A percentile compares a stretch with the other conserved stretches of the same genome.
Conservation (phyloP, 352 stramenopile genomes). For the Pythium sp. region DNA sequence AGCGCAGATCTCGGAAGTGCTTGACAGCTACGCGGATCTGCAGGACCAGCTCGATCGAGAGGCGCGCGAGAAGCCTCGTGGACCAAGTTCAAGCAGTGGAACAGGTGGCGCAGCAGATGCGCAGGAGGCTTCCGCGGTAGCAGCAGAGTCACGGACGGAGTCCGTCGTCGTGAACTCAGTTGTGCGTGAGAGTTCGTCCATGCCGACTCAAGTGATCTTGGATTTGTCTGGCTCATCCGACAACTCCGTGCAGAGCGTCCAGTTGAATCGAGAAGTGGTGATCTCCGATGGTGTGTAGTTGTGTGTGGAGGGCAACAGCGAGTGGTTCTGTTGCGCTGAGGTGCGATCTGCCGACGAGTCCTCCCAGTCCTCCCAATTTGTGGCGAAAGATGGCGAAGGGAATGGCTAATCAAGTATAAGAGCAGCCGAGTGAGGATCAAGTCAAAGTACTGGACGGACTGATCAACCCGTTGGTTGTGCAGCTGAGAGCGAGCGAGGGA, state of each 20-base stretch:
- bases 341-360: too few species aligned
- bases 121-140: neutral
- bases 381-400: too few species aligned
- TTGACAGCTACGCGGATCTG: slow-evolving; percentile 35
- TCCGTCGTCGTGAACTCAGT: neutral
- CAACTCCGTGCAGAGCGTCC: neutral
- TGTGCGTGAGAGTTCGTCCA: neutral
- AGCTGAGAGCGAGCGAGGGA: too few species aligned
- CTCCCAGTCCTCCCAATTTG: too few species aligned
- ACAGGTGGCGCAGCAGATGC: neutral
- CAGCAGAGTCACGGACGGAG: neutral
- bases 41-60: slow-evolving; percentile 35
- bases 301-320: neutral
- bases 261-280: neutral
- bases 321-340: neutral
- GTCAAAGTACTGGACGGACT: too few species aligned
- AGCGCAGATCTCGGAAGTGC: slow-evolving; percentile 28
- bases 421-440: too few species aligned
- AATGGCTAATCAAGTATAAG: too few species aligned
- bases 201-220: neutral
- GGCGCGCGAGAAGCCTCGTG: slow-evolving; percentile 13
- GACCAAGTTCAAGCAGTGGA: neutral
- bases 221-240: neutral
- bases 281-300: neutral
- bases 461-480: too few species aligned